These are phyloP conservation scores for Ogataea methanolica DNA, from an alignment of 805 yeast genomes.

Conservation along the genomic window DNA sequence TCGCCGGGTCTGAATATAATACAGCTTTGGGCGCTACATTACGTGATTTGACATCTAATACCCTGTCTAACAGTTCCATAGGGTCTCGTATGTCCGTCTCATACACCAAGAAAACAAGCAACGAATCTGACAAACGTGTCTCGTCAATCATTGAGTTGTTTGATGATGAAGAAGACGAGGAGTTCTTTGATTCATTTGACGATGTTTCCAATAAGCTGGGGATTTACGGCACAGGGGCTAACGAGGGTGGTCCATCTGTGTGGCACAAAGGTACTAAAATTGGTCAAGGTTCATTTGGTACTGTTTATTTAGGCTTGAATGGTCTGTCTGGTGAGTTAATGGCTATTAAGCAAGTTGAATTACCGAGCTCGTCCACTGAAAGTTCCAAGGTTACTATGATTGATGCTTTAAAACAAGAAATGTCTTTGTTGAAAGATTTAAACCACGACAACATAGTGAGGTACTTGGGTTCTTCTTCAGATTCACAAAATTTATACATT, in stretches of 20 bases:
- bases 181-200: conserved; percentile 31
- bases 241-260: conserved; percentile 55
- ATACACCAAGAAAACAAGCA: conserved; percentile 5
- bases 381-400: conserved; percentile 44
- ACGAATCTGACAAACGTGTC: conserved; percentile 13
- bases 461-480: conserved; percentile 83
- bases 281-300: conserved; percentile 94
- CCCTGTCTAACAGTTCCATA: neutral
- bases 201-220: conserved; percentile 29
- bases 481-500: conserved; percentile 67
- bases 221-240: conserved; percentile 17
- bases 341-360: conserved; percentile 93
- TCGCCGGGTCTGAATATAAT: neutral
- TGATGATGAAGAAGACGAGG: conserved; percentile 36
- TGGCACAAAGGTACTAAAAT: conserved; percentile 94
- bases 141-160: conserved; percentile 45
- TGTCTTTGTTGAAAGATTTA: conserved; percentile 67
- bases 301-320: conserved; percentile 88
- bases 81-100: conserved; percentile 20
- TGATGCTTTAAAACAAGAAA: conserved; percentile 79
- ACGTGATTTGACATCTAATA: too few relatives aligned
- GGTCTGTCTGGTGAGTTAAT: conserved; percentile 89
- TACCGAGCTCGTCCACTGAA: conserved; percentile 40
- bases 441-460: conserved; percentile 92
- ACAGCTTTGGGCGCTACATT: neutral